Evolutionary conservation across 306 rosid genomes (phyloP), one percentile per base, ranked within the genome.

Genomic region (Bauhinia variegata): DNA sequence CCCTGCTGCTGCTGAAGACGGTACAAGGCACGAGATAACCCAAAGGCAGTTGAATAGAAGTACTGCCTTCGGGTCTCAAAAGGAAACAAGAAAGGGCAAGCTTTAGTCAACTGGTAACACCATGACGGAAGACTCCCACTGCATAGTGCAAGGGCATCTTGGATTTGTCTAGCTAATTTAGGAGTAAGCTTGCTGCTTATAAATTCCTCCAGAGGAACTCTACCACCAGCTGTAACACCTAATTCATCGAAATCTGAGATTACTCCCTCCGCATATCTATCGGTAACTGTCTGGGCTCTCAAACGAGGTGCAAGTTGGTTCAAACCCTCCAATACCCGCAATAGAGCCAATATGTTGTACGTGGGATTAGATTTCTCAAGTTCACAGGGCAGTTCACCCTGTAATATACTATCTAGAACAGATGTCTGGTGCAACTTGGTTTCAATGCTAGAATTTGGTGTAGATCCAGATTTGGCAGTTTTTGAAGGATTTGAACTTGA

Each of bases 1-100:
- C 97, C 99, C 81, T 90, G 97, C 83, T 88, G 99, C 84, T 90
- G 99, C 71, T 95, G 99, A 66, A 95, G 95, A 41, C 99, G 96
- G 78, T 90, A 72, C 39, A 95, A 50, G 3, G 99, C 99, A 60
- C 99, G 97, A 23, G 99, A 95, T 79, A 95, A 74, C 70, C 99
- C 99, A 76, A 95, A 95, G 39, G 99, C 99, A 28, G 97, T 95
- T 54, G 99, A 90, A 80, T 88, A 95, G 65, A 95, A 95, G 81
- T 95, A 95, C 68, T 91, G 99, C 53, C 99, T 81, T 32, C 99
- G 84, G 53, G 87, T 88, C 79, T 91, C 99, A 82, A 95, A 95
- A 71, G 99, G 99, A 82, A 95, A 91, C 83, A 95, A 80, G 78
- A 95, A 95, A 0, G 99, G 99, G 53, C 99, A 95, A 6, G 99